A percentile compares a stretch with the other conserved stretches of the same genome.
Evolutionary conservation across 2,329 filamentous ascomycete species (phyloP).

Genomic region (Malbranchea zuffiana): DNA sequence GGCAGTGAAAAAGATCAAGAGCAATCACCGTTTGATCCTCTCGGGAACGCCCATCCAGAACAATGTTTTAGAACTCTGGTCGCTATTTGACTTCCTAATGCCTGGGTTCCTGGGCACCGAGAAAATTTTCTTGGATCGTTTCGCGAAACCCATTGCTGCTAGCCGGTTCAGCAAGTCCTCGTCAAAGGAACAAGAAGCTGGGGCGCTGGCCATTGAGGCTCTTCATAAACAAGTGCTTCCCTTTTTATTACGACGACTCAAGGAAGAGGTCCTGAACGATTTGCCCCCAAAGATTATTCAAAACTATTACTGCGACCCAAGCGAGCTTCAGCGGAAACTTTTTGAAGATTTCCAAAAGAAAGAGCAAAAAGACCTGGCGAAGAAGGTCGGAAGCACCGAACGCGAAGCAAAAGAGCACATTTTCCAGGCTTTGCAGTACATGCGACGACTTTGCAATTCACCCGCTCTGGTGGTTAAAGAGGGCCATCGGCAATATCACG

Average conservation of each 20-base stretch:
- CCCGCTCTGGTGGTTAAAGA: slow-evolving; percentile 94
- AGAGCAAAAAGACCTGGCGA: slow-evolving; percentile 75
- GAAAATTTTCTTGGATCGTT: slow-evolving; percentile 92
- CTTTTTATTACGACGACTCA: slow-evolving; percentile 88
- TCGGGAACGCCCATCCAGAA: slow-evolving; percentile 97
- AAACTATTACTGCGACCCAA: slow-evolving; percentile 98
- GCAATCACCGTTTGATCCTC: slow-evolving; percentile 90
- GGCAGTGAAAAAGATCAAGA: slow-evolving; percentile 78
- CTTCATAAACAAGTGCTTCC: slow-evolving; percentile 95
- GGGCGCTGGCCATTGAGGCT: slow-evolving; percentile 92
- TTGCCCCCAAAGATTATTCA: slow-evolving; percentile 96
- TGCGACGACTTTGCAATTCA: slow-evolving; percentile 98
- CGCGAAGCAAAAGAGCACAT: slow-evolving; percentile 96
- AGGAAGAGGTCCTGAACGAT: slow-evolving; percentile 94
- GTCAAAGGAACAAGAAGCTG: slow-evolving; percentile 95
- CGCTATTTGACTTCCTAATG: slow-evolving; percentile 97
- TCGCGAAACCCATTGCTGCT: slow-evolving; percentile 88
- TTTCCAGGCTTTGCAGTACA: slow-evolving; percentile 97
- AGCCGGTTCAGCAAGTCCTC: slow-evolving; percentile 95
- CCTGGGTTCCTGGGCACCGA: slow-evolving; percentile 92
- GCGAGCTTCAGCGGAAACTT: slow-evolving; percentile 83
- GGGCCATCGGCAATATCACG: slow-evolving; percentile 77
- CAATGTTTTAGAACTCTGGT: slow-evolving; percentile 95
- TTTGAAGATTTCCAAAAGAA: slow-evolving; percentile 96
- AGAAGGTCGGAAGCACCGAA: slow-evolving; percentile 72